Evolutionary conservation across 176 grass and related monocot species (phyloP), one percentile per base, ranked within the genome.

Genomic region (Dendrocalamus sinicus): DNA sequence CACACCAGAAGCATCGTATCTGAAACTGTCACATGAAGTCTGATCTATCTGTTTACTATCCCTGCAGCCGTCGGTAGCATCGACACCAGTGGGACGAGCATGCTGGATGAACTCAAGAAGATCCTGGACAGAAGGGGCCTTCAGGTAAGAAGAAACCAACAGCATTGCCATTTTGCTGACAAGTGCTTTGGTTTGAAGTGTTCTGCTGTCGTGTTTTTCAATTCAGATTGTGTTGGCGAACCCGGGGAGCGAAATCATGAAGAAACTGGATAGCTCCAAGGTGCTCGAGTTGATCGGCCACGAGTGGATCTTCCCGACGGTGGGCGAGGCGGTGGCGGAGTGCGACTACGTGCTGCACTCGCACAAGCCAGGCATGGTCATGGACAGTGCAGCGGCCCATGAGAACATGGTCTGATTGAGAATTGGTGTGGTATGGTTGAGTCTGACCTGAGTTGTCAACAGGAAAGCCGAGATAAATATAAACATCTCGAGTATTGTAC

Each of bases 171-270:
- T 83, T 2, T 51, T 16, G 7, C 6, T 67, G 78, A 30, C 53
- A 76, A 24, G 30, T 6, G 17, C 17, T 30, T 8, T 47, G 14
- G 19, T 67, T 26, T 37, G 63, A 82, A 79, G 54, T 59, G 20
- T 52, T 61, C 30, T 63, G 55, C 14, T 22, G 22, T 17, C 65
- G 55, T 12, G 5, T 51, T 83, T 70, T 43, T 43, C 13, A 11
- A 26, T 58, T 81, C 91, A 99, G 97, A 72, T 99, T 43, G 93
- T 92, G 30, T 58, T 99, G 68, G 97, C 97, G 2, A 92, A 92
- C 68, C 97, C 97, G 2, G 94, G 94, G 39, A 99, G 92, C 35
- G 97, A 99, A 78, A 82, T 99, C 53, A 96, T 99, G 94, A 96
- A 96, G 90, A 99, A 99, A 78, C 84, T 99, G 75, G 55, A 89